Base-by-base conservation (phyloP, 208 protist species). In the Leishmania turanica region DNA sequence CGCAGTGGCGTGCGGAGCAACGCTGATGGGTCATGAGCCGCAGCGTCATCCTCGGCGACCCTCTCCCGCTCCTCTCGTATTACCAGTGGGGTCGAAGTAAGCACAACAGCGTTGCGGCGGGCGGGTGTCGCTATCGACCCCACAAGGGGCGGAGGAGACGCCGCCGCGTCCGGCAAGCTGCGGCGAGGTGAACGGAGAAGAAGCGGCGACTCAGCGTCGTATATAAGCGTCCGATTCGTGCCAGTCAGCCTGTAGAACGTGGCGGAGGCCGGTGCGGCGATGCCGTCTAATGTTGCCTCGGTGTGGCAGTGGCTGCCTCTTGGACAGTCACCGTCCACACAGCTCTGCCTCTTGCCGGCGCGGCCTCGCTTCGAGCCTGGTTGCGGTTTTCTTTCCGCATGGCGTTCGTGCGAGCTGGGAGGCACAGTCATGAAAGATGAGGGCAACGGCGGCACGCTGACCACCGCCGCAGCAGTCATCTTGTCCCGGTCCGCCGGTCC, bases 31-130 rank as follows among this genome's bases (percentile, higher is more conserved):
- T 0, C 47, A 42, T 17, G 56, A 31, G 7, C 53, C 37, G 45
- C 40, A 24, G 42, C 71, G 47, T 34, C 70, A 53, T 17, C 69
- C 21, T 19, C 27, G 19, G 24, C 45, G 9, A 6, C 42, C n/a
- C 15, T 40, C 5, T 73, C 49, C 24, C 79, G 42, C 64, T 78
- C 73, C 49, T 84, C 81, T 40, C 78, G 82, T 51, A 90, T 77
- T 51, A 91, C 88, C 17, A 56, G 80, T 15, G 88, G 88, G 3
- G 88, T 91, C 5, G 86, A 84, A 3, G 87, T 85, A 34, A 89
- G 85, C n/a, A 90, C 54, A 53, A 87, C 73, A 3, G 51, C 53
- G 49, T 40, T 37, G 60, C 84, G 84, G 24, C 76, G 74, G 3
- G 77, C 82, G 21, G 86, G 86, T 11, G 84, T 80, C 13, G 84